Evolutionary conservation across 495 filamentous ascomycete species (phyloP).

Genomic region (Hypoxylon lenormandii): DNA sequence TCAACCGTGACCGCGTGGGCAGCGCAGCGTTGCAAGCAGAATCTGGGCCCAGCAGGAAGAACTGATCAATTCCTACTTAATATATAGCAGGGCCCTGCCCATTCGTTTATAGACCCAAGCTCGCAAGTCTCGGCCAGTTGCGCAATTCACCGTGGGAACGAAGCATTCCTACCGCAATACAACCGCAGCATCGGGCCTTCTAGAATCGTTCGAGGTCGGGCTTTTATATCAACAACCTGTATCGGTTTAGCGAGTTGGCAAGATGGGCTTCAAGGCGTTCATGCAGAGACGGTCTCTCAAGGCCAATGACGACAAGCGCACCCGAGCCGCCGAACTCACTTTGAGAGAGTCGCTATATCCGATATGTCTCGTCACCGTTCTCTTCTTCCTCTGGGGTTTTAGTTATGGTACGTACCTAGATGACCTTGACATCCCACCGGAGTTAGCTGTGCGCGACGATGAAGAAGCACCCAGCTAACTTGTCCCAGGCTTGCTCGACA

Average conservation of each 20-base stretch:
- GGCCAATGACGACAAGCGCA: conserved; percentile 62
- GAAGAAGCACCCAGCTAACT: conserved; percentile 13
- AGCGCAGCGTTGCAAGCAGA: not conserved
- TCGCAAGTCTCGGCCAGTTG: conserved; percentile 15
- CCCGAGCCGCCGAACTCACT: conserved; percentile 69
- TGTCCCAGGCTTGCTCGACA: conserved; percentile 68
- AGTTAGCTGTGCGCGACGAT: not conserved
- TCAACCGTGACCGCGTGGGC: conserved; percentile 12
- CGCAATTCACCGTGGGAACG: not conserved
- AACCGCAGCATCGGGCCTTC: conserved; percentile 42
- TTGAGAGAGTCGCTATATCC: conserved; percentile 68
- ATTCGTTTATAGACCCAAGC: conserved; percentile 5
- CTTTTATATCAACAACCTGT: not conserved
- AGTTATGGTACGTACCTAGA: conserved; percentile 66
- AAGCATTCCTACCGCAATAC: conserved; percentile 13
- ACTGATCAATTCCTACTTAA: not conserved
- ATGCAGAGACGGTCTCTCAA: conserved; percentile 54
- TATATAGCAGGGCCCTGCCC: conserved; percentile 26
- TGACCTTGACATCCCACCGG: not conserved
- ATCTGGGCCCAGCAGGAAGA: no score
- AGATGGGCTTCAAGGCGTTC: conserved; percentile 52
- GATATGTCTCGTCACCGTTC: conserved; percentile 70
- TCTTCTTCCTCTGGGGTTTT: conserved; percentile 90
- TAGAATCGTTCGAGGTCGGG: conserved; percentile 55
- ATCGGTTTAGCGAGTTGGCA: conserved; percentile 19